Evolutionary conservation across 257 asterid species (phyloP).

Genomic region (Striga asiatica): DNA sequence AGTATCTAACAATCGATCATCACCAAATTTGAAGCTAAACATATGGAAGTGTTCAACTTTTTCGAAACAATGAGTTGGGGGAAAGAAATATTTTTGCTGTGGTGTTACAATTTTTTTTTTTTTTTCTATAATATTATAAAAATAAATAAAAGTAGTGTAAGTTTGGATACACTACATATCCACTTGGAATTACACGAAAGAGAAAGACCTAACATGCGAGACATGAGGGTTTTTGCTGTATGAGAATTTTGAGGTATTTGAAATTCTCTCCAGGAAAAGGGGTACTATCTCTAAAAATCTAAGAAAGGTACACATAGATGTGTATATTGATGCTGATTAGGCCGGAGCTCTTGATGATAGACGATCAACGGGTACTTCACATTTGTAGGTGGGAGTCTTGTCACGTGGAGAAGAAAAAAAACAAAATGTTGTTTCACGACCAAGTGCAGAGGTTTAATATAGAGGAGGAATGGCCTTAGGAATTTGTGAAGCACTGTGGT

Average conservation of each 20-base stretch:
- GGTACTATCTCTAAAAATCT: not conserved
- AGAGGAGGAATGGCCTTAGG: slow-evolving; percentile 3
- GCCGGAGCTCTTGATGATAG: not conserved
- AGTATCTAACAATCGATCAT: no score
- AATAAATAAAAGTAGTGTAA: no score
- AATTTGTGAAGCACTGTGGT: slow-evolving; percentile 13
- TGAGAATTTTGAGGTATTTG: not conserved
- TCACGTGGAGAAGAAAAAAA: slow-evolving; percentile 13
- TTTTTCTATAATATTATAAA: no score
- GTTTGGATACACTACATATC: no score
- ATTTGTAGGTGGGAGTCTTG: not conserved
- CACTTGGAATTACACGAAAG: no score
- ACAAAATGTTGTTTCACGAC: slow-evolving; percentile 4
- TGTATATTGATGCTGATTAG: not conserved
- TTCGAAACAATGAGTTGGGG: no score
- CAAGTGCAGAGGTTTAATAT: slow-evolving; percentile 10
- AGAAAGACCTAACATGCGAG: no score
- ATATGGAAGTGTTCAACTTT: no score
- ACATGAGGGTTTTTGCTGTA: no score
- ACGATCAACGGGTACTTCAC: not conserved
- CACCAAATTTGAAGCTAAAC: no score
- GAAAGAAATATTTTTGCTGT: no score
- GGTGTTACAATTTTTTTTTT: no score
- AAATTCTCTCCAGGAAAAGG: not conserved
- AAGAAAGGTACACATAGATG: not conserved